phyloP scores from a whole-genome alignment of 1,284 basidiomycete species.

The Cronartium quercuum region DNA sequence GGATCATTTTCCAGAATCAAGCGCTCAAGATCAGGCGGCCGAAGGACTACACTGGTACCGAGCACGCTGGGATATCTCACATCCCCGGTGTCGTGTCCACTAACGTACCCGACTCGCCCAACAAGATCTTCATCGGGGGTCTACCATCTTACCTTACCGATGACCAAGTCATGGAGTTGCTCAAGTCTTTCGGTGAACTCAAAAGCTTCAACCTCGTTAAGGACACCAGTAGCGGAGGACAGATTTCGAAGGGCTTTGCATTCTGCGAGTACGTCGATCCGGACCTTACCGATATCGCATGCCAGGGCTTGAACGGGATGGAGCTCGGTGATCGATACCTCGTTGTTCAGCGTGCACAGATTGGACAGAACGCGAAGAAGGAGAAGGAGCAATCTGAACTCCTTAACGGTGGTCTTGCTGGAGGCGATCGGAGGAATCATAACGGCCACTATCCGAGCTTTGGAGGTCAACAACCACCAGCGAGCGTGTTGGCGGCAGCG shows the following conservation, averaged over 20 bases:
- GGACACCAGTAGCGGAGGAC: conserved; percentile 53
- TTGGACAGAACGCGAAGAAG: conserved; percentile 58
- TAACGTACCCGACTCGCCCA: conserved; percentile 90
- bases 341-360: conserved; percentile 92
- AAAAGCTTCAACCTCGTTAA: conserved; percentile 97
- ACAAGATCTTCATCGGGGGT: conserved; percentile 97
- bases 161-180: conserved; percentile 93
- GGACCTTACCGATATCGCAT: conserved; percentile 84
- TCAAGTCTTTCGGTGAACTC: conserved; percentile 94
- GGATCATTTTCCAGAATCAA: conserved; percentile 84
- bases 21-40: conserved; percentile 92
- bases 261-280: conserved; percentile 97
- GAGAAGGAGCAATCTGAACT: conserved; percentile 38
- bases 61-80: conserved; percentile 52
- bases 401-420: conserved; percentile 54
- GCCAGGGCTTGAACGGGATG: conserved; percentile 94
- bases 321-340: conserved; percentile 93
- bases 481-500: conserved; percentile 39
- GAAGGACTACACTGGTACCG: conserved; percentile 81
- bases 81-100: conserved; percentile 89
- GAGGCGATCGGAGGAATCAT: background rate
- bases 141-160: conserved; percentile 90
- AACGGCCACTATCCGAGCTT: conserved; percentile 48
- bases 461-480: conserved; percentile 45
- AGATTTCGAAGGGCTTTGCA: conserved; percentile 72